Conservation (phyloP, 495 filamentous ascomycete genomes). For the Aspergillus conjunctus region DNA sequence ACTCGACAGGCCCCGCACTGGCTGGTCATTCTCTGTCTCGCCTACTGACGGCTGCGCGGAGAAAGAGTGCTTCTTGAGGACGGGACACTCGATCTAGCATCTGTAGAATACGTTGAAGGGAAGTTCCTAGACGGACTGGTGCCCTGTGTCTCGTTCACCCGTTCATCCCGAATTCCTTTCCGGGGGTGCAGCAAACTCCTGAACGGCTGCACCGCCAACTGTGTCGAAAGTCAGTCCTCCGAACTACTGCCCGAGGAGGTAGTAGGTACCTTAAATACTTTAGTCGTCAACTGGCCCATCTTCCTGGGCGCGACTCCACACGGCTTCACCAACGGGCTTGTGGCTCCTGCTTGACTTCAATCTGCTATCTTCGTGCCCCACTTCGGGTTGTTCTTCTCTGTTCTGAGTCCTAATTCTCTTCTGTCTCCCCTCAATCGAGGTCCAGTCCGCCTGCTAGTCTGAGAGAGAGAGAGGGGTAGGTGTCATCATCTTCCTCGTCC, state of each 20-base stretch:
- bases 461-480: conserved; percentile 15
- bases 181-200: not conserved
- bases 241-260: not conserved
- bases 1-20: conserved; percentile 20
- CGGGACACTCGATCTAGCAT: too few relatives aligned
- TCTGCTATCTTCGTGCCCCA: conserved; percentile 22
- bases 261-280: not conserved
- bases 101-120: too few relatives aligned
- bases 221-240: too few relatives aligned
- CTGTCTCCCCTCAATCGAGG: conserved; percentile 11
- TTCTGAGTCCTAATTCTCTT: not conserved
- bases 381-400: conserved; percentile 12
- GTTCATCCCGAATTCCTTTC: not conserved
- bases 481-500: conserved; percentile 12
- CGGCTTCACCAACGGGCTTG: not conserved
- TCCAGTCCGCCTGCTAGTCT: too few relatives aligned
- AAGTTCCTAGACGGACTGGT: not conserved
- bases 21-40: conserved; percentile 4
- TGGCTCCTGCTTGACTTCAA: conserved; percentile 11
- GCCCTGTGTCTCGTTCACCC: not conserved
- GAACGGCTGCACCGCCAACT: not conserved
- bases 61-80: not conserved
- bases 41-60: not conserved
- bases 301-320: not conserved
- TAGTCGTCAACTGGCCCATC: not conserved